Conservation (phyloP, 2,329 filamentous ascomycete species). For the Aspergillus pseudotamarii region DNA sequence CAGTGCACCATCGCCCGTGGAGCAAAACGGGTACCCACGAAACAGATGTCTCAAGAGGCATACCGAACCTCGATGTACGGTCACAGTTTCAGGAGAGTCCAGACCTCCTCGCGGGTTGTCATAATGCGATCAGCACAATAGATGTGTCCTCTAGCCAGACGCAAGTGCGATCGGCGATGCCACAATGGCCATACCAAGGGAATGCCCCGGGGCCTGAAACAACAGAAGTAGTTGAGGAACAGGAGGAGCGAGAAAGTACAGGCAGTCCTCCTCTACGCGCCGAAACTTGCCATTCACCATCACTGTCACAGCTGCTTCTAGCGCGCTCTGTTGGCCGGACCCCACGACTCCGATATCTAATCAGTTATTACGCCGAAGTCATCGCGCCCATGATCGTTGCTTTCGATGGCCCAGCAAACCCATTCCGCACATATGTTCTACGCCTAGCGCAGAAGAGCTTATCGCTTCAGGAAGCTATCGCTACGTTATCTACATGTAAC, state of each 20-base stretch:
- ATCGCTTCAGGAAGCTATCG: slow-evolving; percentile 89
- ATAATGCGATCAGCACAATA: neutral
- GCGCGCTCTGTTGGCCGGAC: slow-evolving; percentile 62
- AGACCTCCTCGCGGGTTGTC: slow-evolving; percentile 2
- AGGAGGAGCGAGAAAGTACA: neutral
- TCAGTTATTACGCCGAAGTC: slow-evolving; percentile 91
- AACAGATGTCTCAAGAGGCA: neutral
- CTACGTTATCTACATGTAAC: slow-evolving; percentile 85
- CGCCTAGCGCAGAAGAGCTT: slow-evolving; percentile 75
- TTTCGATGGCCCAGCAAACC: slow-evolving; percentile 83
- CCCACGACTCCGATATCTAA: slow-evolving; percentile 80
- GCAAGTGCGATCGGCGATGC: neutral
- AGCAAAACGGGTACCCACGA: neutral
- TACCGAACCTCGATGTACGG: neutral
- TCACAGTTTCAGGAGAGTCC: neutral
- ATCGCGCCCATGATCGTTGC: slow-evolving; percentile 91
- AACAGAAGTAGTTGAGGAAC: slow-evolving; percentile 5
- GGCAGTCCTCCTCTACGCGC: slow-evolving; percentile 19
- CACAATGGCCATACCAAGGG: slow-evolving; percentile 2
- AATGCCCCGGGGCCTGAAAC: neutral
- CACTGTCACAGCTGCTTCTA: slow-evolving; percentile 40
- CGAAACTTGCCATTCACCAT: slow-evolving; percentile 29
- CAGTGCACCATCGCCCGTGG: neutral
- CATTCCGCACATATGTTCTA: slow-evolving; percentile 81
- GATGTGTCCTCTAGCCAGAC: slow-evolving; percentile 3